Conservation (phyloP, 371 early-diverging fungal genomes). For the Astathelohania contejeani region DNA sequence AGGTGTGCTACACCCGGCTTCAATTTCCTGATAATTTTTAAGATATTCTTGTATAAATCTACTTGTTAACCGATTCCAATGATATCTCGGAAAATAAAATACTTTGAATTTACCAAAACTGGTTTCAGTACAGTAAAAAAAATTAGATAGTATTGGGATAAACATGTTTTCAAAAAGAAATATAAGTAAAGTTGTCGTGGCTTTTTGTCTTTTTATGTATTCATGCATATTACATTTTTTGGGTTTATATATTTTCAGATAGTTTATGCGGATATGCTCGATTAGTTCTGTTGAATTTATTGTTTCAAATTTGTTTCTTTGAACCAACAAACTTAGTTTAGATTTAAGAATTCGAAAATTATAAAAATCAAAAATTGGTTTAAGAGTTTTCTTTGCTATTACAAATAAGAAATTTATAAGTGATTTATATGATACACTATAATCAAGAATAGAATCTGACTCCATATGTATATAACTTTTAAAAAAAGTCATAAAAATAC, state of each 20-base stretch:
- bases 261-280: conserved; percentile 20
- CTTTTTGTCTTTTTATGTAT: conserved; percentile 1
- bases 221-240: conserved; percentile 7
- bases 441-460: too few species aligned
- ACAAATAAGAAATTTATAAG: conserved; percentile 41
- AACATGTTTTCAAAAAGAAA: conserved; percentile 30
- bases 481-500: conserved; percentile 8
- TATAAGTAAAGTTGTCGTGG: conserved; percentile 14
- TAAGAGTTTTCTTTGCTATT: conserved; percentile 34
- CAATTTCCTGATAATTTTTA: conserved; percentile 4
- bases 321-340: conserved; percentile 27
- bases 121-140: conserved; percentile 32
- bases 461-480: background rate
- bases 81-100: conserved; percentile 21
- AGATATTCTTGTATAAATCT: conserved; percentile 11
- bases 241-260: conserved; percentile 14
- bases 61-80: conserved; percentile 13
- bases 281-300: conserved; percentile 23
- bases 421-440: too few species aligned
- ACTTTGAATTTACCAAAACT: conserved; percentile 20
- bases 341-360: conserved; percentile 38
- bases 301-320: conserved; percentile 34
- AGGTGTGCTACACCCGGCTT: background rate
- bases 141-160: conserved; percentile 26
- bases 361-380: conserved; percentile 14